phyloP scores from a whole-genome alignment of 2,329 filamentous ascomycete species.

The Neobulgaria alba region DNA sequence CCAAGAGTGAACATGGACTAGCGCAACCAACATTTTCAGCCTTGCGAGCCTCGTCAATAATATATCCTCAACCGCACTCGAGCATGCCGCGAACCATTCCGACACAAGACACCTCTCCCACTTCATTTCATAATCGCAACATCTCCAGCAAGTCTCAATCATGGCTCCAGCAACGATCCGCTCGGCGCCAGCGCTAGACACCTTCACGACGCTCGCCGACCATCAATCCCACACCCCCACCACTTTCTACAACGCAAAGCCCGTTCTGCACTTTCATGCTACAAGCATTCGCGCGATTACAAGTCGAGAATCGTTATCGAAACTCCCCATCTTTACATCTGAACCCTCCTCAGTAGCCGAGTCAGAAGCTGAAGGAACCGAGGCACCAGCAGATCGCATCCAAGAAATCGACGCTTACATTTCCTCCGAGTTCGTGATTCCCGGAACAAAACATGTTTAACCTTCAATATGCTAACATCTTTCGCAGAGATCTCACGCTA shows the following conservation, averaged over 20 bases:
- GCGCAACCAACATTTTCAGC: no score
- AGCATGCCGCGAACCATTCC: no score
- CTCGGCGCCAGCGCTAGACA: conserved; percentile 44
- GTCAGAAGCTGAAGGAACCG: conserved; percentile 5
- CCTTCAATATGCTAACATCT: conserved; percentile 5
- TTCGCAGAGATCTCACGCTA: conserved; percentile 47
- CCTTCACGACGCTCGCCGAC: conserved; percentile 57
- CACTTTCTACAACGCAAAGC: conserved; percentile 63
- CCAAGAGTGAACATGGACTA: no score
- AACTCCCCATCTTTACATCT: conserved; percentile 42
- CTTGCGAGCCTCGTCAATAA: no score
- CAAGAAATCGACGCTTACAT: conserved; percentile 46
- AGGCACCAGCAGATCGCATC: conserved; percentile 1
- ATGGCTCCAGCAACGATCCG: conserved; percentile 43
- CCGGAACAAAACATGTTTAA: no score
- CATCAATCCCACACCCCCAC: conserved; percentile 65
- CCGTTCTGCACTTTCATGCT: conserved; percentile 60
- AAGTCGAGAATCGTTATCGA: conserved; percentile 43
- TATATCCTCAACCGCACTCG: no score
- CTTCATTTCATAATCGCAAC: no score
- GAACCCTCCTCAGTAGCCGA: conserved; percentile 30
- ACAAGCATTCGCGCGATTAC: conserved; percentile 49
- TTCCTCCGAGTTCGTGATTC: conserved; percentile 53
- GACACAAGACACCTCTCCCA: no score
- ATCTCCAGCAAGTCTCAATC: no score